Evolutionary conservation across 2,329 filamentous ascomycete species (phyloP).

Genomic region (Ceratocystis lukuohia): DNA sequence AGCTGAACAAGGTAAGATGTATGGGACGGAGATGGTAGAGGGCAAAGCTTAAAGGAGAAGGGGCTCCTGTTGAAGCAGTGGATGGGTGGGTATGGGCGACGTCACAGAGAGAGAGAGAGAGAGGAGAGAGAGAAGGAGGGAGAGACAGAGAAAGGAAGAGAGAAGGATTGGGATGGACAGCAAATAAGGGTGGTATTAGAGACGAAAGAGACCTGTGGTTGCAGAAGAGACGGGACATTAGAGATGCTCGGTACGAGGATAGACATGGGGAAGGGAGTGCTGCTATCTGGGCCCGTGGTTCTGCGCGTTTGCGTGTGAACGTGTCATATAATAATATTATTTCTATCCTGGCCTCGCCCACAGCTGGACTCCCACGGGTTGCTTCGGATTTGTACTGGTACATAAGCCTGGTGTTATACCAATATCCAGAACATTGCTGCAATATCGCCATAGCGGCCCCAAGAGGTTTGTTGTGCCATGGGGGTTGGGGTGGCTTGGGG

Average conservation of each 20-base stretch:
- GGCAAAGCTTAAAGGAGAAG: too few relatives aligned
- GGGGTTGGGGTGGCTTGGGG: not conserved
- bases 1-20: not conserved
- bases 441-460: not conserved
- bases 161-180: not conserved
- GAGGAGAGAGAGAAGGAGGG: not conserved
- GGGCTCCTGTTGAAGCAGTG: too few relatives aligned
- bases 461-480: not conserved
- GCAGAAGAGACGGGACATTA: not conserved
- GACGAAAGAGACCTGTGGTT: not conserved
- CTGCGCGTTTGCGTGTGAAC: too few relatives aligned
- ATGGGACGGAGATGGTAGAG: not conserved
- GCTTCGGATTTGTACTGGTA: not conserved
- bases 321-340: not conserved
- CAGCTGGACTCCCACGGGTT: not conserved
- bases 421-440: not conserved
- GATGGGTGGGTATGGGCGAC: not conserved
- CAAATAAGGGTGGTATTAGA: too few relatives aligned
- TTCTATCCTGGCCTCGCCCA: not conserved
- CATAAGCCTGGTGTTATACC: not conserved
- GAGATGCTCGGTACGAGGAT: too few relatives aligned
- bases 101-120: not conserved
- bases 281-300: too few relatives aligned
- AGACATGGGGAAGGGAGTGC: too few relatives aligned
- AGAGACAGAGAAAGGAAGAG: too few relatives aligned